phyloP scores from a whole-genome alignment of 73 alveolate species.

The Paramecium sexaurelia region DNA sequence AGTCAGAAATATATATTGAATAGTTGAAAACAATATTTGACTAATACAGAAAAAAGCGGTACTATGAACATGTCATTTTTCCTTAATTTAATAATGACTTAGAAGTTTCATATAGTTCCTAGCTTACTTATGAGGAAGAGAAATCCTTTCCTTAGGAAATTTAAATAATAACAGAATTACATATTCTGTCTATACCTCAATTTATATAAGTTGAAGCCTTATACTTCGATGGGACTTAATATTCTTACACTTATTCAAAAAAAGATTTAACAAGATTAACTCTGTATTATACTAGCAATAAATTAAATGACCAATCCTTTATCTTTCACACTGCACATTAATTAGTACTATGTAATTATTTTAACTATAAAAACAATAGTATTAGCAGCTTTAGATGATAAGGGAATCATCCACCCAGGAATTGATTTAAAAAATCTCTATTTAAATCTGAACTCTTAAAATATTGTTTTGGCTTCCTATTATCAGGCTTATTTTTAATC shows the following conservation, averaged over 20 bases:
- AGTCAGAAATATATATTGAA: background rate
- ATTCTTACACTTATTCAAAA: background rate
- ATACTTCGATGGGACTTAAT: background rate
- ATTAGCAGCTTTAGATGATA: background rate
- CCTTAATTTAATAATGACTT: background rate
- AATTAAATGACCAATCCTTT: background rate
- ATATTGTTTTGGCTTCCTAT: background rate
- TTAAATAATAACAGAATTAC: background rate
- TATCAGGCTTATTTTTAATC: background rate
- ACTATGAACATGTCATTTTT: background rate
- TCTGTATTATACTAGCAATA: background rate
- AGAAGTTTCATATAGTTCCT: background rate
- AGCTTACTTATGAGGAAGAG: background rate
- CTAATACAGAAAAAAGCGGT: background rate
- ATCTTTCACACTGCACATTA: background rate
- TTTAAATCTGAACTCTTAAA: background rate
- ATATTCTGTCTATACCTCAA: background rate
- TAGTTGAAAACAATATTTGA: background rate
- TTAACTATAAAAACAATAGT: background rate
- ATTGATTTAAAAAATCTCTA: background rate
- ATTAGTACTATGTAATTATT: background rate
- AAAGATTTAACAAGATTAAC: background rate
- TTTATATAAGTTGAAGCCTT: background rate
- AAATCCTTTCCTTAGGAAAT: background rate
- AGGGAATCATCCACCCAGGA: background rate